These are phyloP conservation scores for Fragaria vesca DNA, from an alignment of 306 rosid species.

Conservation along the genomic window DNA sequence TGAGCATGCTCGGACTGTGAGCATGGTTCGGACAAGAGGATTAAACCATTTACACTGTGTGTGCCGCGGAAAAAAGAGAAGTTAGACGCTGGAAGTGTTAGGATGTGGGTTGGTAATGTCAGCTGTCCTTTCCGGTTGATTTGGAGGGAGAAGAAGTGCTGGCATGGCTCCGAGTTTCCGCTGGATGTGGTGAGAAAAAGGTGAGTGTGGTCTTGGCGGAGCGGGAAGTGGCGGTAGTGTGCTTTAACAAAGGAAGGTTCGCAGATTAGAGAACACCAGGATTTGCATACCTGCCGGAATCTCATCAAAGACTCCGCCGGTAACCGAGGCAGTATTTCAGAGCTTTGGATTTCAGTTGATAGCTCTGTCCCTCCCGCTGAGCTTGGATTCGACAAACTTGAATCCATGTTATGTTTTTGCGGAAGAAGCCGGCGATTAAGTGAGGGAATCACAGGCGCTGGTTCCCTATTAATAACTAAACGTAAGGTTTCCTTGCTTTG, in stretches of 20 bases:
- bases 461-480: neutral
- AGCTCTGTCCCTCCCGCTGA: neutral
- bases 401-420: neutral
- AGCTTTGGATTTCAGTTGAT: neutral
- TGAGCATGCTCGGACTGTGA: neutral
- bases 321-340: neutral
- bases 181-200: neutral
- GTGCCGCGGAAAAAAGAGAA: neutral
- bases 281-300: conserved; percentile 2
- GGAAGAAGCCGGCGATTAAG: too few species aligned
- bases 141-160: neutral
- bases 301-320: conserved; percentile 4
- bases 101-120: neutral
- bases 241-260: conserved; percentile 1
- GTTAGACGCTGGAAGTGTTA: neutral
- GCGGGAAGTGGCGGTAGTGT: neutral
- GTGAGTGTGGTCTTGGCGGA: neutral
- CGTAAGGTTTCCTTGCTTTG: neutral
- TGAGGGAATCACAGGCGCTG: neutral
- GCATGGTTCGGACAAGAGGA: neutral
- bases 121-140: neutral
- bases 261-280: neutral
- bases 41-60: neutral
- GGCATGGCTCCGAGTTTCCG: neutral
- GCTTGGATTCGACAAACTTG: neutral